These are phyloP conservation scores for Calonectria multiphialidica DNA, from an alignment of 2,329 filamentous ascomycete genomes.

Conservation along the genomic window DNA sequence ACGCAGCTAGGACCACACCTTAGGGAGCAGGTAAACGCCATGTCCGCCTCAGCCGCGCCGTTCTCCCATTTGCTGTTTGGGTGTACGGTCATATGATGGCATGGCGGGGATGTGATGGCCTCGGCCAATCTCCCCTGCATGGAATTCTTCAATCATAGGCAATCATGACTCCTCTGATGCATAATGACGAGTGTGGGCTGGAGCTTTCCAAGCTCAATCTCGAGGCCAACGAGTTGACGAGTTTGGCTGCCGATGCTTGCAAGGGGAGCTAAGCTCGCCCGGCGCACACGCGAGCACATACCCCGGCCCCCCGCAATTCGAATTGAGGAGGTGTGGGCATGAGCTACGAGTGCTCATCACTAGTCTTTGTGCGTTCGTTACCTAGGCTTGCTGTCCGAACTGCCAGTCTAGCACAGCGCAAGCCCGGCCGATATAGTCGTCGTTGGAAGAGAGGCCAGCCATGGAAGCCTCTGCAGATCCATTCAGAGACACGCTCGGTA, in stretches of 20 bases:
- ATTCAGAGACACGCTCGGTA: not conserved
- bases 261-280: constrained; percentile 3
- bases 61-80: not conserved
- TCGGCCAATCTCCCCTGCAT: not conserved
- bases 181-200: not conserved
- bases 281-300: not conserved
- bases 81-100: not conserved
- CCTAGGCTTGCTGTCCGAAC: not conserved
- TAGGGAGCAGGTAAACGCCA: not conserved
- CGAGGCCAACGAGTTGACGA: not conserved
- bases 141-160: not conserved
- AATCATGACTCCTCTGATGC: not conserved
- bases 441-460: not conserved
- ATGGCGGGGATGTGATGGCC: not conserved
- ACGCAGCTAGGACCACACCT: constrained; percentile 7
- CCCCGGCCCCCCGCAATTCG: constrained; percentile 8
- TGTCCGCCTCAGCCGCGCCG: not conserved
- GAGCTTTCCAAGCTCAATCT: not conserved
- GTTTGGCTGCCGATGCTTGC: not conserved
- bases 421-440: not conserved
- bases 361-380: not conserved
- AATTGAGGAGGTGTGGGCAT: not conserved
- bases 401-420: not conserved
- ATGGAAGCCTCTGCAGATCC: not conserved
- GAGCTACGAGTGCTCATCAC: not conserved